Conservation (phyloP, 257 asterid genomes). For the Catharanthus roseus region DNA sequence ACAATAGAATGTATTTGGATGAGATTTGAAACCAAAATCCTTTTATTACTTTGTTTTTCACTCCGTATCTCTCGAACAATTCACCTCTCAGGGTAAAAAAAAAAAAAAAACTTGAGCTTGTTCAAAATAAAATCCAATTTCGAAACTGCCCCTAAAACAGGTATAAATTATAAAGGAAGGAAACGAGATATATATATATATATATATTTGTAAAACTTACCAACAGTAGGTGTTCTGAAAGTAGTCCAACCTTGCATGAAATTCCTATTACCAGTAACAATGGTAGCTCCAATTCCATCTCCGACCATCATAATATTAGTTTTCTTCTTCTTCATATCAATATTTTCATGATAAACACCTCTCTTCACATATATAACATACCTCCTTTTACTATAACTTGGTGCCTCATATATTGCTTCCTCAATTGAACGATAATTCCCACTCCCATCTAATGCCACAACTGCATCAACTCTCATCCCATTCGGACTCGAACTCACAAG, state of each 20-base stretch:
- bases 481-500: constrained; percentile 28
- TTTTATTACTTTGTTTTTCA: no score
- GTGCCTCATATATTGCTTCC: constrained; percentile 67
- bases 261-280: constrained; percentile 63
- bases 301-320: constrained; percentile 85
- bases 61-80: no score
- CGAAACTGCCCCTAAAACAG: no score
- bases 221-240: constrained; percentile 82
- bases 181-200: no score
- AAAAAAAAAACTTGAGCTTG: no score
- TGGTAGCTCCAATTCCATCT: constrained; percentile 80
- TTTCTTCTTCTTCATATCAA: constrained; percentile 87
- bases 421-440: constrained; percentile 59
- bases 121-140: no score
- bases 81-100: no score
- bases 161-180: no score
- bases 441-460: constrained; percentile 74
- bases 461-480: constrained; percentile 61
- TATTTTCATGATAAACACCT: constrained; percentile 75
- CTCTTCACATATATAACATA: constrained; percentile 77
- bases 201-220: no score
- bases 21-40: no score
- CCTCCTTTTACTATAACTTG: constrained; percentile 65
- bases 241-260: constrained; percentile 99
- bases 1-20: no score